Conservation (phyloP, 1,139 yeast genomes). For the Saccharomycopsis hybrid region DNA sequence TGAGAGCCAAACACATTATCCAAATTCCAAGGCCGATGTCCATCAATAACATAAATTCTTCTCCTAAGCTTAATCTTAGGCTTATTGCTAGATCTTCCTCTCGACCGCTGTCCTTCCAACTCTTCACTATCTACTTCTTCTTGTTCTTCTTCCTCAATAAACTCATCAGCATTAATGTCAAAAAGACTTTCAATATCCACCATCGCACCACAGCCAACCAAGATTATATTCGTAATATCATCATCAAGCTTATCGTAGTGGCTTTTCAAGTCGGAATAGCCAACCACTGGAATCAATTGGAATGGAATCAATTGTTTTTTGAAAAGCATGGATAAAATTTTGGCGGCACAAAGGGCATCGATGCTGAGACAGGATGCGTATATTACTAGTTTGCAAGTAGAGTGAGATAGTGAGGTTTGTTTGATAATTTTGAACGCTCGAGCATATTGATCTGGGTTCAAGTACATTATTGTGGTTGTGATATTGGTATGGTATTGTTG, state of each 20-base stretch:
- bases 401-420: conserved; percentile 66
- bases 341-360: conserved; percentile 88
- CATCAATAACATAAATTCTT: conserved; percentile 76
- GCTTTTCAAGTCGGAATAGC: conserved; percentile 67
- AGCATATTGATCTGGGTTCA: conserved; percentile 54
- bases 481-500: neutral
- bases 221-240: conserved; percentile 70
- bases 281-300: conserved; percentile 91
- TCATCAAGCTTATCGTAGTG: conserved; percentile 62
- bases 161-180: conserved; percentile 53
- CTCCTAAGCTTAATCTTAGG: conserved; percentile 32
- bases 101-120: conserved; percentile 21
- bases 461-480: conserved; percentile 41
- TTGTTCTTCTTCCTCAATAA: conserved; percentile 26
- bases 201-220: conserved; percentile 95
- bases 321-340: conserved; percentile 61
- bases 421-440: conserved; percentile 54
- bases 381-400: conserved; percentile 81
- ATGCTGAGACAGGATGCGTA: conserved; percentile 88
- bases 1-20: conserved; percentile 86
- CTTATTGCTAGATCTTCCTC: neutral
- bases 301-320: conserved; percentile 81
- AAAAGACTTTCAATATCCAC: conserved; percentile 78
- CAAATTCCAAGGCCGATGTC: conserved; percentile 93
- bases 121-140: conserved; percentile 10